Percentiles rank a stretch among this genome's conserved stretches.
Conservation (phyloP, 495 filamentous ascomycete species). For the Podospora pseudopauciseta region DNA sequence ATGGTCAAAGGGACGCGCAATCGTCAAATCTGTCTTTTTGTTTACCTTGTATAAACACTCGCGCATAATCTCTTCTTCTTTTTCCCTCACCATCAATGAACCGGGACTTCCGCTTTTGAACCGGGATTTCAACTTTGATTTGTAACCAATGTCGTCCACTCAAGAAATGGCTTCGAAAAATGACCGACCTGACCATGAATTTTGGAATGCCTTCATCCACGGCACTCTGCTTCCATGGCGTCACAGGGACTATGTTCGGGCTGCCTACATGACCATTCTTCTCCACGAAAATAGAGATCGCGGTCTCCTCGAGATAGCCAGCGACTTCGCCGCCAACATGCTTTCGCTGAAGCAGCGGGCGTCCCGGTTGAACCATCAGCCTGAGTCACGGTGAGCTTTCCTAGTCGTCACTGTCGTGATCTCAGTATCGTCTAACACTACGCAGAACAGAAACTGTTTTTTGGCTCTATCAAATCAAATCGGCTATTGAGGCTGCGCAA, state of each 20-base stretch:
- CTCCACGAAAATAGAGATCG: not conserved
- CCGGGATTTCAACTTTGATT: not conserved
- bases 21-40: not conserved
- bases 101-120: not conserved
- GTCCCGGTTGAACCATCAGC: conserved; percentile 7
- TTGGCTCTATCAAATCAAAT: conserved; percentile 27
- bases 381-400: conserved; percentile 18
- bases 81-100: not conserved
- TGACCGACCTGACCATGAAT: not conserved
- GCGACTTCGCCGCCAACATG: conserved; percentile 19
- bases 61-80: not conserved
- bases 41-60: not conserved
- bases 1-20: conserved; percentile 1
- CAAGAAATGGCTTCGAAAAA: not conserved
- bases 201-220: not conserved
- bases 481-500: conserved; percentile 9
- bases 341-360: conserved; percentile 17
- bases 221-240: conserved; percentile 6
- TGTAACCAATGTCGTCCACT: not conserved
- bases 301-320: conserved; percentile 21
- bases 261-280: conserved; percentile 8
- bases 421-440: not conserved
- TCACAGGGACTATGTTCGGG: conserved; percentile 16
- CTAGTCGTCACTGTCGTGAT: not conserved
- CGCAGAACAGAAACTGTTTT: conserved; percentile 24